Evolutionary conservation across 495 filamentous ascomycete genomes (phyloP).

Genomic region (Tricharina praecox): DNA sequence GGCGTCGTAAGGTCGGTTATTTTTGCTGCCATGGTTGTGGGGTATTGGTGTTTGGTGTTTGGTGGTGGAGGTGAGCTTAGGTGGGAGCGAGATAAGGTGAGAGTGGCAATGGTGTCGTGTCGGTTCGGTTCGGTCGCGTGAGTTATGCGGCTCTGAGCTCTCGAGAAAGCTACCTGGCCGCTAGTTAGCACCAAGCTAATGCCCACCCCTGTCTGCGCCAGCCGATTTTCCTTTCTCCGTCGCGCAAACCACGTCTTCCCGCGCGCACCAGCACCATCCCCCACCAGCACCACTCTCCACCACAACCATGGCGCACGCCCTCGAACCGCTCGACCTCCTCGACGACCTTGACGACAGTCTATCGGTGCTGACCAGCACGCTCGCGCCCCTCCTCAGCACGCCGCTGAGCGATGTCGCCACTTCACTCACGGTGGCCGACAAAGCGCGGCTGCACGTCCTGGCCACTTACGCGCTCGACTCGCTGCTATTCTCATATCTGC

Average conservation of each 20-base stretch:
- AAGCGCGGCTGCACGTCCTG: constrained; percentile 76
- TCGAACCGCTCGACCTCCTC: constrained; percentile 37
- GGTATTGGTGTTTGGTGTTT: neutral
- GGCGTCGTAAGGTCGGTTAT: neutral
- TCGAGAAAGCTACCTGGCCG: no score
- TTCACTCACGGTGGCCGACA: constrained; percentile 79
- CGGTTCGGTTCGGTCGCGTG: no score
- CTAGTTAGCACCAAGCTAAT: no score
- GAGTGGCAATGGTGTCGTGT: neutral
- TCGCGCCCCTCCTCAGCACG: constrained; percentile 47
- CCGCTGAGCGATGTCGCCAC: constrained; percentile 48
- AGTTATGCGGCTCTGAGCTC: no score
- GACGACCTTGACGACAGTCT: constrained; percentile 58
- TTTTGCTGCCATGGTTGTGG: neutral
- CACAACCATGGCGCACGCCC: no score
- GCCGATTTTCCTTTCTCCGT: no score
- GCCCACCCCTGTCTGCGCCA: no score
- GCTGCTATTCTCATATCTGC: constrained; percentile 72
- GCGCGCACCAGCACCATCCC: neutral
- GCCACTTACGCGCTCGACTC: constrained; percentile 78
- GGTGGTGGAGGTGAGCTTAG: neutral
- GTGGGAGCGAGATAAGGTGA: neutral
- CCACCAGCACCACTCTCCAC: neutral
- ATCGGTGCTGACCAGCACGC: constrained; percentile 54
- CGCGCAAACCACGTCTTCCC: no score